These are phyloP conservation scores for Acmispon strigosus DNA, from an alignment of 306 rosid species.

Conservation along the genomic window DNA sequence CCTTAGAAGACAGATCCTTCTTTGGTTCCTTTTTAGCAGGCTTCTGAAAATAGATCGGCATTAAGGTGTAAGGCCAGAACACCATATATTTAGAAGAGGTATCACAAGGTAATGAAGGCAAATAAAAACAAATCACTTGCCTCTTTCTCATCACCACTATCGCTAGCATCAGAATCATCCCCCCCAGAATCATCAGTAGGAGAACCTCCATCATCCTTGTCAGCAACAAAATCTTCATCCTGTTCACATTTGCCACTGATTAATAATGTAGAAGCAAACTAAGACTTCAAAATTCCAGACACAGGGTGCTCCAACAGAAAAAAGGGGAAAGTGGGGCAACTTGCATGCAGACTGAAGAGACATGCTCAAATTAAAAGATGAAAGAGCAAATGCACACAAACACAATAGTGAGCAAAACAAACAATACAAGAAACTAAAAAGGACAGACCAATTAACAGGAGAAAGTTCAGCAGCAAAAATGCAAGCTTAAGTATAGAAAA, in stretches of 20 bases:
- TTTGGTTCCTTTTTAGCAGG: constrained; percentile 75
- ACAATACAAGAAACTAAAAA: neutral
- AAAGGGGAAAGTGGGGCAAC: neutral
- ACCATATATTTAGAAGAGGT: neutral
- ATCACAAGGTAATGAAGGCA: neutral
- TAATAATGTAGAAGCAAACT: constrained; percentile 13
- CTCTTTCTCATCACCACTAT: constrained; percentile 75
- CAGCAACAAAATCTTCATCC: constrained; percentile 86
- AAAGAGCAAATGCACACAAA: neutral
- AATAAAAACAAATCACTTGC: constrained; percentile 32
- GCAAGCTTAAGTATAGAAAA: neutral
- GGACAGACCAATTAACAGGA: neutral
- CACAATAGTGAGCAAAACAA: neutral
- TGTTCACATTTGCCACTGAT: constrained; percentile 27
- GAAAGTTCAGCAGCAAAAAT: neutral
- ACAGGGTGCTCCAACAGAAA: neutral
- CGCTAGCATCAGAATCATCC: constrained; percentile 81
- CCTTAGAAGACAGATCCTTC: constrained; percentile 72
- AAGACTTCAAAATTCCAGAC: neutral
- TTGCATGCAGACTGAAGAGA: neutral
- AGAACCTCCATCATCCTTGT: constrained; percentile 90
- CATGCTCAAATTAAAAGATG: neutral
- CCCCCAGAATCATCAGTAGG: constrained; percentile 97
- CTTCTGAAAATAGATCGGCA: constrained; percentile 54
- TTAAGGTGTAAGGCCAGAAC: constrained; percentile 3